These are phyloP conservation scores for Eragrostis nindensis DNA, from an alignment of 176 grass and related monocot genomes.

Conservation along the genomic window DNA sequence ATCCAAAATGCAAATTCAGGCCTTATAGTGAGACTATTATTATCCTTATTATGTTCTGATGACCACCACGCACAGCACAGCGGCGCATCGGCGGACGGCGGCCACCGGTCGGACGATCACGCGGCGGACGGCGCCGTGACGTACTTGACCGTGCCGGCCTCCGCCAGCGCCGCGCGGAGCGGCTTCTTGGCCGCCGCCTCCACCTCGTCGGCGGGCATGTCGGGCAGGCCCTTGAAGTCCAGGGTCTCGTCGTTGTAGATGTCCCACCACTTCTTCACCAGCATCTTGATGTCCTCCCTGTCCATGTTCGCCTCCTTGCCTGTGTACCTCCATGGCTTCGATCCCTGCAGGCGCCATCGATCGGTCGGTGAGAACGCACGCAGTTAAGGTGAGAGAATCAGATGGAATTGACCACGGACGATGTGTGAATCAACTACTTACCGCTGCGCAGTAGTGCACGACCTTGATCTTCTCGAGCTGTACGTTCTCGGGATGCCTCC, in stretches of 20 bases:
- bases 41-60: not conserved
- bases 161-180: conserved; percentile 50
- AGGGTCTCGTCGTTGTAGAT: conserved; percentile 72
- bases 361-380: not conserved
- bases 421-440: conserved; percentile 18
- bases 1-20: conserved; percentile 15
- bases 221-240: conserved; percentile 61
- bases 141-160: conserved; percentile 62
- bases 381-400: not conserved
- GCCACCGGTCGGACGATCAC: conserved; percentile 24
- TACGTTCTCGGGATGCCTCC: conserved; percentile 96
- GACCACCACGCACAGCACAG: not conserved
- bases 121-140: conserved; percentile 77
- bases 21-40: not conserved
- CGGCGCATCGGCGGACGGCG: not conserved
- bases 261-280: conserved; percentile 82
- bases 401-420: not conserved
- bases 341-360: conserved; percentile 48
- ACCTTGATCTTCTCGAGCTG: conserved; percentile 82
- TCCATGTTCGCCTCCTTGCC: conserved; percentile 91
- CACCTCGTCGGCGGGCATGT: conserved; percentile 38
- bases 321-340: conserved; percentile 93
- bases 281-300: conserved; percentile 77
- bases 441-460: conserved; percentile 93
- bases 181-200: conserved; percentile 53